Evolutionary conservation across 352 stramenopile genomes (phyloP), one percentile per base, ranked within the genome.

Genomic region (Globisporangium parvum): DNA sequence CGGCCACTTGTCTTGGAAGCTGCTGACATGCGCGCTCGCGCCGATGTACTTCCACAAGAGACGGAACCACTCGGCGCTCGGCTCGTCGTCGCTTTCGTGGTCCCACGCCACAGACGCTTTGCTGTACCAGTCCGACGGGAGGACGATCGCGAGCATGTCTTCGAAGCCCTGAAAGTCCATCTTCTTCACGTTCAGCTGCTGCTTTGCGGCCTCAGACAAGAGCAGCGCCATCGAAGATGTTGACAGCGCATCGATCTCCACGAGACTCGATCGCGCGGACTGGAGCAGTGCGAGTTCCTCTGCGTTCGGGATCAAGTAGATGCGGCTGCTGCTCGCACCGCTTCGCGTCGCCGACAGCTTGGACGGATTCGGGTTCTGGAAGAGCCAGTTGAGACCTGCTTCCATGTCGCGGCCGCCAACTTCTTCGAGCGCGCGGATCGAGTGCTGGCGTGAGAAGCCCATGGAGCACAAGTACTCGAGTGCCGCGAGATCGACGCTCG

Each of bases 11-110:
- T 77, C 77, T 51, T 82, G 73, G 28, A 86, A 68, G 37, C 41
- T 53, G n/a, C 56, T 55, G 15, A 90, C 47, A 35, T 73, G 58
- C 26, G 66, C 63, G 21, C 73, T 83, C 39, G 49, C 56, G 1
- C 77, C 80, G 54, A 87, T 65, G 53, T 90, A 88, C 20, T 65
- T 65, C 80, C 80, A 88, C 6, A 90, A 50, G 6, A 70, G 56
- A 2, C 79, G 73, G 66, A 90, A 80, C 80, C 80, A 90, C 47
- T 72, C 69, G 42, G 77, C 67, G 18, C 66, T 66, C 47, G 83
- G 61, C 47, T 63, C 33, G 55, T 62, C 53, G 46, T 54, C 35
- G 53, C 28, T 55, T 63, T 76, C 42, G 31, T 67, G 20, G 18
- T 55, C 31, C 69, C 67, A 77, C 14, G 46, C 14, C 6, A 82